Conservation (phyloP, 306 rosid species). For the Pyrus pyrifolia region DNA sequence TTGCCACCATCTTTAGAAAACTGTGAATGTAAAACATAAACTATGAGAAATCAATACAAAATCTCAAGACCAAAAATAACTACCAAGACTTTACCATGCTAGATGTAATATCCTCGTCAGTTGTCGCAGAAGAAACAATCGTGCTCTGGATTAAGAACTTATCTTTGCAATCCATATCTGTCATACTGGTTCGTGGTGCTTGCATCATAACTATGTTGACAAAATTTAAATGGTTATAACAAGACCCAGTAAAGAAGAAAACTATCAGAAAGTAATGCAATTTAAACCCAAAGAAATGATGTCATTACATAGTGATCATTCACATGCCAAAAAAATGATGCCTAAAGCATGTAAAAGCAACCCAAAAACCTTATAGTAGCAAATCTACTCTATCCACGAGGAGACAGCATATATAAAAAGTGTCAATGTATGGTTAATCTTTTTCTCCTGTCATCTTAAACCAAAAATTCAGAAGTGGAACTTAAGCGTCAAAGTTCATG, state of each 20-base stretch:
- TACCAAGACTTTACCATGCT: constrained; percentile 54
- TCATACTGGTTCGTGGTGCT: constrained; percentile 47
- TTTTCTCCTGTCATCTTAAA: not conserved
- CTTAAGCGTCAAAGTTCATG: not conserved
- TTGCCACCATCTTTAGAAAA: constrained; percentile 57
- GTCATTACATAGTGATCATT: not conserved
- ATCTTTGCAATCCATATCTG: constrained; percentile 76
- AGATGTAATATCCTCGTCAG: constrained; percentile 56
- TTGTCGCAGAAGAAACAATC: constrained; percentile 49
- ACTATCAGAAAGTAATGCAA: not conserved
- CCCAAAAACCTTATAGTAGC: not conserved
- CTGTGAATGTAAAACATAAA: constrained; percentile 32
- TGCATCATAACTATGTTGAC: constrained; percentile 77
- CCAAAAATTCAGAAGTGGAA: not conserved
- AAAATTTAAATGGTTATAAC: constrained; percentile 1
- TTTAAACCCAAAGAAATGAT: not conserved
- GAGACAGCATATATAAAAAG: not conserved
- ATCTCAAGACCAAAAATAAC: constrained; percentile 14
- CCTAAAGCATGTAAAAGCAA: not conserved
- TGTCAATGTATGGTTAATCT: not conserved
- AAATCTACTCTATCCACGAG: not conserved
- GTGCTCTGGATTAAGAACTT: constrained; percentile 88
- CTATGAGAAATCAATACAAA: constrained; percentile 14
- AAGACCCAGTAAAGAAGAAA: not conserved
- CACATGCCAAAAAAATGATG: not conserved